Percentiles rank a stretch among this genome's conserved stretches.
phyloP scores from a whole-genome alignment of 176 grass and related monocot species.

The Sorghum bicolor region DNA sequence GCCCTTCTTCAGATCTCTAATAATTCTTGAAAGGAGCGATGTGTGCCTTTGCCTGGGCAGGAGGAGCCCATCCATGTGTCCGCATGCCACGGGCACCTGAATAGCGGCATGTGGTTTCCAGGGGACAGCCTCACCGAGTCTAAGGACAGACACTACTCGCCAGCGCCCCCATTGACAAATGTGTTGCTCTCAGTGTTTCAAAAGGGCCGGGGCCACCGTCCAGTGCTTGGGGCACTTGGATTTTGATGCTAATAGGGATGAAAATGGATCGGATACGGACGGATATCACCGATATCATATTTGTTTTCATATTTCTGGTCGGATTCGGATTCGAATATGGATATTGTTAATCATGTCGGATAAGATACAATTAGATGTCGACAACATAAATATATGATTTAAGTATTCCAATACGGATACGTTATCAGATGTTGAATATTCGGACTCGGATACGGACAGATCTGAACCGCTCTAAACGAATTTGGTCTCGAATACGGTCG shows the following conservation, averaged over 20 bases:
- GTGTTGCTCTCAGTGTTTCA: constrained; percentile 32
- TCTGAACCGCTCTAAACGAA: too few relatives aligned
- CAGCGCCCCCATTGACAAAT: constrained; percentile 4
- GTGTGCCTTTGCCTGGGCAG: constrained; percentile 42
- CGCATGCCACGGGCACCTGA: constrained; percentile 39
- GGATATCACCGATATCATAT: too few relatives aligned
- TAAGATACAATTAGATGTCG: too few relatives aligned
- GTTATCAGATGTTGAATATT: too few relatives aligned
- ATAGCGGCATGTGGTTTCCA: constrained; percentile 29
- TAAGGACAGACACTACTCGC: constrained; percentile 16
- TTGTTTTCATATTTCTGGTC: too few relatives aligned
- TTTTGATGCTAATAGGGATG: not conserved
- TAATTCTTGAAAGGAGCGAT: constrained; percentile 49
- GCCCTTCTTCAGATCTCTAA: constrained; percentile 31
- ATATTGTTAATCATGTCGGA: too few relatives aligned
- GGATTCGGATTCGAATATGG: too few relatives aligned
- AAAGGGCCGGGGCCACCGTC: not conserved
- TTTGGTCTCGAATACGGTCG: too few relatives aligned
- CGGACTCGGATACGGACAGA: too few relatives aligned
- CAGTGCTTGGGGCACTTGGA: not conserved
- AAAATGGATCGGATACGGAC: too few relatives aligned
- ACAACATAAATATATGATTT: too few relatives aligned
- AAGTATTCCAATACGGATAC: too few relatives aligned
- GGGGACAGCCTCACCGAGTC: constrained; percentile 19
- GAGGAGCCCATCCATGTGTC: constrained; percentile 60